A percentile compares a stretch with the other conserved stretches of the same genome.
Evolutionary conservation across 768 basidiomycete species (phyloP).

Genomic region (Russula dissimulans): DNA sequence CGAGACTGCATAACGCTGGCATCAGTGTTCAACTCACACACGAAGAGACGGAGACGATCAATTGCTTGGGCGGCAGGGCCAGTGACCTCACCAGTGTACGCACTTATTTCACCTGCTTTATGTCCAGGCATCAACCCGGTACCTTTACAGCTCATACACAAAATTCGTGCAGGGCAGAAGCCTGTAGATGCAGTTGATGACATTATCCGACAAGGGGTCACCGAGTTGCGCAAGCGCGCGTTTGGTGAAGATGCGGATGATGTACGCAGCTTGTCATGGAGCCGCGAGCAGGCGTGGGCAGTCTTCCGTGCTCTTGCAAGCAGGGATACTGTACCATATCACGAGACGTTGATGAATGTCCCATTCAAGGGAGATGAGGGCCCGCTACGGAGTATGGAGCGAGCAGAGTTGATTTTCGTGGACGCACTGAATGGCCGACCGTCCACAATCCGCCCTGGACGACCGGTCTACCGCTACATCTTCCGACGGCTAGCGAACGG

Average conservation of each 20-base stretch:
- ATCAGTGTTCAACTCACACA: conserved; percentile 43
- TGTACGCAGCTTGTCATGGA: conserved; percentile 75
- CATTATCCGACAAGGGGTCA: conserved; percentile 68
- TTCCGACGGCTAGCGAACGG: conserved; percentile 78
- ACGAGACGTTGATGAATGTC: conserved; percentile 69
- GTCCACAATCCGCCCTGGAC: conserved; percentile 77
- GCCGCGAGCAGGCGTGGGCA: conserved; percentile 79
- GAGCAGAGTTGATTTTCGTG: conserved; percentile 79
- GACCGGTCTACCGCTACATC: conserved; percentile 79
- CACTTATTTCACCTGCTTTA: conserved; percentile 8
- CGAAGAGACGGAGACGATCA: conserved; percentile 49
- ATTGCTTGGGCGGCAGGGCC: conserved; percentile 81
- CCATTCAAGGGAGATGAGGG: conserved; percentile 90
- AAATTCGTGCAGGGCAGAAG: conserved; percentile 62
- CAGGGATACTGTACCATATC: conserved; percentile 69
- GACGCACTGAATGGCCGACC: conserved; percentile 73
- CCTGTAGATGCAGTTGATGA: conserved; percentile 84
- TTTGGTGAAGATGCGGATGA: conserved; percentile 93
- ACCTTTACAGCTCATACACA: conserved; percentile 62
- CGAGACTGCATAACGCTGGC: conserved; percentile 58
- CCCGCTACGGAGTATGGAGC: conserved; percentile 76
- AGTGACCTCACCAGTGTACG: conserved; percentile 80
- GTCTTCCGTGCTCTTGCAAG: conserved; percentile 66
- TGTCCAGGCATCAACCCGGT: neutral
- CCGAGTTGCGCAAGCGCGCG: conserved; percentile 80